Base-by-base conservation (phyloP, 2,329 filamentous ascomycete species). In the Cladophialophora psammophila region DNA sequence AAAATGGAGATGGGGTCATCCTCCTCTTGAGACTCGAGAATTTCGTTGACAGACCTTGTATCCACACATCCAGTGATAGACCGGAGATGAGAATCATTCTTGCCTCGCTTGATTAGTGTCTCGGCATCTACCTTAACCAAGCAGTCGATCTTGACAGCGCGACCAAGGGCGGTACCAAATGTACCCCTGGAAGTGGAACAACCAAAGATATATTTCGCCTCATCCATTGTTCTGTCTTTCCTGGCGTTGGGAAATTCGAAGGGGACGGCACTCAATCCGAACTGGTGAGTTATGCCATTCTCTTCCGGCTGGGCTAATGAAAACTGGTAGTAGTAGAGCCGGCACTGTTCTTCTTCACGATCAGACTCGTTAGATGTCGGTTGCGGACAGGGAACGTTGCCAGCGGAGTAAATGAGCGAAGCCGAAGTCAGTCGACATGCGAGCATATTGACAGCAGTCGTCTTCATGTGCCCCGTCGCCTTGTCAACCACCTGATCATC, bases 301-400 rank as follows among this genome's bases (percentile, higher is more conserved):
- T 59, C 53, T 15, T 58, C 55, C 5, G 45, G 20, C 48, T 66
- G 75, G 2, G 72, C 72, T 0, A 72, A 55, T 3, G 74, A 67
- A 72, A 91, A 91, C 42, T 82, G 81, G 74, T 90, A 91, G 73
- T 91, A 91, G 76, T 91, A 91, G 0, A 92, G 80, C 5, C 89
- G 84, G 66, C 89, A 91, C 75, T 91, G 87, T 54, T 90, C 87
- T 69, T 88, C 84, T 68, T 90, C 88, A 3, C 45, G 31, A 13
- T 36, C 53, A 1, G 77, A 76, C 35, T 80, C 78, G 61, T 79
- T 76, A 0, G 73, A 74, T 59, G 78, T 67, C 2, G 74, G 77
- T n/a, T 77, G 77, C 5, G 88, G 88, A 3, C 84, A 82, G 8
- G 81, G 78, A 40, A 91, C 81, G 65, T 90, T 88, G 1, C 88